phyloP scores from a whole-genome alignment of 768 basidiomycete species.

The Auriscalpium vulgare region DNA sequence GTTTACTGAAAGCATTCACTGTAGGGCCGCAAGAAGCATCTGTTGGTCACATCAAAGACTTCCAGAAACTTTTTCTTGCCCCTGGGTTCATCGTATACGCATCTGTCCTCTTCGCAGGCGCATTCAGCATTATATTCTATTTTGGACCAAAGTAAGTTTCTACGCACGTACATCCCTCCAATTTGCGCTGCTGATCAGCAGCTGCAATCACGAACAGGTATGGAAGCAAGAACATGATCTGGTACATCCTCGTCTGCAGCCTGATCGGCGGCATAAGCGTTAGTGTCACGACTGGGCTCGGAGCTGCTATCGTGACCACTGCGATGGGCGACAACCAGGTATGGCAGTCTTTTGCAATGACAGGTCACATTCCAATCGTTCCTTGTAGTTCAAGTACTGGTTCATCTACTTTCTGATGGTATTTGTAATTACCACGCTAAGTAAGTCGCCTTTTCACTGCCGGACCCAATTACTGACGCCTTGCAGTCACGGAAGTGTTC shows the following conservation, averaged over 20 bases:
- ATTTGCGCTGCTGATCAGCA: no score
- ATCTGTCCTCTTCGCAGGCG: conserved; percentile 51
- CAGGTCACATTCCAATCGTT: conserved; percentile 2
- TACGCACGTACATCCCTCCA: no score
- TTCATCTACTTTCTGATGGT: conserved; percentile 83
- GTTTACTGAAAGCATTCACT: conserved; percentile 1
- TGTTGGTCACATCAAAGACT: conserved; percentile 60
- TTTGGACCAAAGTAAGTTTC: conserved; percentile 65
- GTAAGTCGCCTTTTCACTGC: conserved; percentile 33
- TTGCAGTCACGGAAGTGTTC: conserved; percentile 79
- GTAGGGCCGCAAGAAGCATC: conserved; percentile 63
- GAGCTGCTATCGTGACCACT: conserved; percentile 81
- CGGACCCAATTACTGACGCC: conserved; percentile 9
- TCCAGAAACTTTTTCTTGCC: conserved; percentile 73
- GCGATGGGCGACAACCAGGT: conserved; percentile 74
- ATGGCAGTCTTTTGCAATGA: conserved; percentile 17
- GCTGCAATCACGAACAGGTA: conserved; percentile 35
- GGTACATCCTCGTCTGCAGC: conserved; percentile 91
- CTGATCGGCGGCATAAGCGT: conserved; percentile 96
- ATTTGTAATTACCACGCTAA: conserved; percentile 76
- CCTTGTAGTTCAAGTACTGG: conserved; percentile 75
- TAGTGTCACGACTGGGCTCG: conserved; percentile 90
- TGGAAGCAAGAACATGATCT: conserved; percentile 89
- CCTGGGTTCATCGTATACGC: conserved; percentile 75
- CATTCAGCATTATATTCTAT: conserved; percentile 70